Evolutionary conservation across 2,329 filamentous ascomycete genomes (phyloP).

Genomic region (Pyricularia sp.): DNA sequence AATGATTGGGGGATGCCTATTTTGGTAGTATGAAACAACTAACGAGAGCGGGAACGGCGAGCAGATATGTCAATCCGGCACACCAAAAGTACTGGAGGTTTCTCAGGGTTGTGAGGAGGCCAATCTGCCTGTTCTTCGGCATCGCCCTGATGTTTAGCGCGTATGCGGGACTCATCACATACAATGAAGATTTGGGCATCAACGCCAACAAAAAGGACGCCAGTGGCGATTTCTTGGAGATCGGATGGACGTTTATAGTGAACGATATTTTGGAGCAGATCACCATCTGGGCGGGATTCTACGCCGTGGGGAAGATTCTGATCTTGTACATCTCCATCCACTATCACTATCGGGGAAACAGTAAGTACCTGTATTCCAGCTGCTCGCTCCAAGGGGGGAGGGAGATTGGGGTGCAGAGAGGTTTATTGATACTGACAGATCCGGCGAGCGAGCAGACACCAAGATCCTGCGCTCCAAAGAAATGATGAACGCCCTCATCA

Average conservation of each 20-base stretch:
- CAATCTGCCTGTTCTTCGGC: constrained; percentile 12
- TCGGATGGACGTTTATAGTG: constrained; percentile 8
- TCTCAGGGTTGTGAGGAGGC: constrained; percentile 12
- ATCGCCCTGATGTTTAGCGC: constrained; percentile 8
- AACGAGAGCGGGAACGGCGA: not conserved
- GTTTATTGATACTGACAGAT: no score
- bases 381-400: not conserved
- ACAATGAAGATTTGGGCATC: constrained; percentile 8
- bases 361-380: not conserved
- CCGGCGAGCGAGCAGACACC: not conserved
- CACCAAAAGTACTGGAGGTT: constrained; percentile 16
- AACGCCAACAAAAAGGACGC: constrained; percentile 7
- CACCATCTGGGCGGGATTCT: constrained; percentile 15
- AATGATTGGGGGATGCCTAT: no score
- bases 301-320: constrained; percentile 16
- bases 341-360: constrained; percentile 15
- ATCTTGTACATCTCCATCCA: constrained; percentile 17
- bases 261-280: constrained; percentile 11
- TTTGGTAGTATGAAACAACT: not conserved
- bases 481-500: constrained; percentile 15
- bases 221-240: not conserved
- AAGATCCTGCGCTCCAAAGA: constrained; percentile 13
- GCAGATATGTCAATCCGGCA: constrained; percentile 16
- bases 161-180: constrained; percentile 6
- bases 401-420: no score